These are phyloP conservation scores for Exserohilum rostratum DNA, from an alignment of 2,329 filamentous ascomycete genomes.

Conservation along the genomic window DNA sequence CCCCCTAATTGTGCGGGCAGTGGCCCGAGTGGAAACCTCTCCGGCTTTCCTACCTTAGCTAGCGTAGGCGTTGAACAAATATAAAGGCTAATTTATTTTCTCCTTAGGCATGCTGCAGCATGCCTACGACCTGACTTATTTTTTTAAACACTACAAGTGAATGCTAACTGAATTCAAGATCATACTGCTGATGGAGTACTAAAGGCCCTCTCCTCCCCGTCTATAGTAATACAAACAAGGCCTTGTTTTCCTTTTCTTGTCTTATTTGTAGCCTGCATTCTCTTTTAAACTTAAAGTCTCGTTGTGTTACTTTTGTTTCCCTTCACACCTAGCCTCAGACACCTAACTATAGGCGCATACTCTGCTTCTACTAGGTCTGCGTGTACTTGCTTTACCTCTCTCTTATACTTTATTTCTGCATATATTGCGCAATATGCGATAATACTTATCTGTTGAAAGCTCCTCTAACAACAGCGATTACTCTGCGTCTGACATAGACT, in stretches of 20 bases:
- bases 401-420: slow-evolving; percentile 1
- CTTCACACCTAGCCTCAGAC: slow-evolving; percentile 6
- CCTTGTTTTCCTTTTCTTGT: slow-evolving; percentile 8
- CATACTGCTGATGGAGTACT: slow-evolving; percentile 10
- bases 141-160: slow-evolving; percentile 6
- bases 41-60: slow-evolving; percentile 21
- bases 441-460: slow-evolving; percentile 10
- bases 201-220: slow-evolving; percentile 14
- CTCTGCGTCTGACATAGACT: slow-evolving; percentile 9
- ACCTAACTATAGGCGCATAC: slow-evolving; percentile 6
- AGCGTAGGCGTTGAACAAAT: slow-evolving; percentile 15
- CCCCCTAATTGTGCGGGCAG: slow-evolving; percentile 16
- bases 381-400: slow-evolving; percentile 5
- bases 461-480: slow-evolving; percentile 19
- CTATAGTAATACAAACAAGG: slow-evolving; percentile 8
- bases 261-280: slow-evolving; percentile 5
- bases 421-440: slow-evolving; percentile 10
- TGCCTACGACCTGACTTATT: slow-evolving; percentile 1
- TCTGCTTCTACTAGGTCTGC: slow-evolving; percentile 5
- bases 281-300: slow-evolving; percentile 11
- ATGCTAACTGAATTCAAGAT: slow-evolving; percentile 4
- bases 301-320: slow-evolving; percentile 9
- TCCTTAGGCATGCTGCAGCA: slow-evolving; percentile 2
- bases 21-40: slow-evolving; percentile 12
- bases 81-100: slow-evolving; percentile 7